Evolutionary conservation across 176 grass and related monocot genomes (phyloP).

Genomic region (Oryza glaberrima): DNA sequence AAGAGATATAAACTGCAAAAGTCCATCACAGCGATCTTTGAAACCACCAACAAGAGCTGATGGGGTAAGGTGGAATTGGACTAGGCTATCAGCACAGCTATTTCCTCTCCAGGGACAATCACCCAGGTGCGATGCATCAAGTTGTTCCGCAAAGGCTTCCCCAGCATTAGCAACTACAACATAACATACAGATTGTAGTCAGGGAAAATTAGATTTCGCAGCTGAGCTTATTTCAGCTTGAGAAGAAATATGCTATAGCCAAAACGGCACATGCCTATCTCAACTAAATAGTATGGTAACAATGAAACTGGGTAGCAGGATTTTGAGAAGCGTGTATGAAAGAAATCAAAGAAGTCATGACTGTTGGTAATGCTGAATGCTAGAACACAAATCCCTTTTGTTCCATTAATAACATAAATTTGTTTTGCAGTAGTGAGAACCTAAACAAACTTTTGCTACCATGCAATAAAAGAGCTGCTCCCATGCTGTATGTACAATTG

Average conservation of each 20-base stretch:
- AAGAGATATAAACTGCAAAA: conserved; percentile 84
- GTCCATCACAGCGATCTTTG: conserved; percentile 90
- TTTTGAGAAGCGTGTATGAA: conserved; percentile 8
- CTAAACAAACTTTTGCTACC: conserved; percentile 14
- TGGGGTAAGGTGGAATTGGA: conserved; percentile 82
- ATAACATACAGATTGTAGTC: conserved; percentile 37
- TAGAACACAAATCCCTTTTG: not conserved
- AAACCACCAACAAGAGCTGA: conserved; percentile 85
- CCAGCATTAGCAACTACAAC: conserved; percentile 67
- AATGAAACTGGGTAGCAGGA: not conserved
- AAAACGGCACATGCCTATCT: not conserved
- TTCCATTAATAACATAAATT: conserved; percentile 20
- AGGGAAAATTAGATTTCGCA: conserved; percentile 41
- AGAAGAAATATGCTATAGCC: conserved; percentile 18
- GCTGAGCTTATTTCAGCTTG: conserved; percentile 4
- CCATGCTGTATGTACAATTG: not conserved
- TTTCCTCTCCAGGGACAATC: conserved; percentile 93
- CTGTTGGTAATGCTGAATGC: conserved; percentile 4
- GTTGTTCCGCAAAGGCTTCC: conserved; percentile 73
- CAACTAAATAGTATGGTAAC: conserved; percentile 26
- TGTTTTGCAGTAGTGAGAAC: conserved; percentile 26
- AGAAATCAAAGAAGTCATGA: not conserved
- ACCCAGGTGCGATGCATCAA: conserved; percentile 67
- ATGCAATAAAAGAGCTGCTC: not conserved
- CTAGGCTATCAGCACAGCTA: conserved; percentile 84